phyloP scores from a whole-genome alignment of 768 basidiomycete genomes.

The Naganishia friedmannii region DNA sequence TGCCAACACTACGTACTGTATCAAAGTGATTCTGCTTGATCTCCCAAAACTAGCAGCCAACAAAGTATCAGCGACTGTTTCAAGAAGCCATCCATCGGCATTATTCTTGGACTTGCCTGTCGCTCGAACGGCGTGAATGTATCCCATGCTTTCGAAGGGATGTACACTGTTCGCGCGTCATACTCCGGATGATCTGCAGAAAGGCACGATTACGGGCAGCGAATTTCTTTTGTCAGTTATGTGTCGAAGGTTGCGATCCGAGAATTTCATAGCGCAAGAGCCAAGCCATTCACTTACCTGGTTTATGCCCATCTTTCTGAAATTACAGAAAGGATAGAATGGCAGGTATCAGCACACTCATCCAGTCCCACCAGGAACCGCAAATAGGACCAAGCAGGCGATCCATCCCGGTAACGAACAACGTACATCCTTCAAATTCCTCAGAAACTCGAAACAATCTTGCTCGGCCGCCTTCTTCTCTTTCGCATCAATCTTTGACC shows the following conservation, averaged over 20 bases:
- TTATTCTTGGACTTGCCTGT: constrained; percentile 12
- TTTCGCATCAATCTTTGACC: constrained; percentile 70
- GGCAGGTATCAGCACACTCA: too few species aligned
- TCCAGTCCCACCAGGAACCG: too few species aligned
- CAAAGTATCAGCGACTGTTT: background rate
- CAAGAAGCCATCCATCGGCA: background rate
- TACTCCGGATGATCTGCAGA: constrained; percentile 64
- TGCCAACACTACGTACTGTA: constrained; percentile 59
- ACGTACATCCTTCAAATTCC: constrained; percentile 68
- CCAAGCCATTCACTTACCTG: constrained; percentile 54
- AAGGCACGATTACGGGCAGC: too few species aligned
- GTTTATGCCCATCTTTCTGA: constrained; percentile 75
- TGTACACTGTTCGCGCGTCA: constrained; percentile 80
- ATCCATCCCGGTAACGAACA: background rate
- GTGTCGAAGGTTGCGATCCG: background rate
- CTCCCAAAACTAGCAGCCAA: constrained; percentile 62
- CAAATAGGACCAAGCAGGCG: constrained; percentile 22
- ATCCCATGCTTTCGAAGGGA: constrained; percentile 73
- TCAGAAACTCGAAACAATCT: constrained; percentile 70
- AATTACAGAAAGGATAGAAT: constrained; percentile 18
- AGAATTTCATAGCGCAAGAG: too few species aligned
- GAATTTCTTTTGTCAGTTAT: background rate
- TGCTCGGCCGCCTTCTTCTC: constrained; percentile 77
- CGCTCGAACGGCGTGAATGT: constrained; percentile 93
- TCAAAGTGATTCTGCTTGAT: constrained; percentile 98